A percentile compares a stretch with the other conserved stretches of the same genome.
Evolutionary conservation across 2,329 filamentous ascomycete genomes (phyloP).

Genomic region (Drechmeria coniospora): DNA sequence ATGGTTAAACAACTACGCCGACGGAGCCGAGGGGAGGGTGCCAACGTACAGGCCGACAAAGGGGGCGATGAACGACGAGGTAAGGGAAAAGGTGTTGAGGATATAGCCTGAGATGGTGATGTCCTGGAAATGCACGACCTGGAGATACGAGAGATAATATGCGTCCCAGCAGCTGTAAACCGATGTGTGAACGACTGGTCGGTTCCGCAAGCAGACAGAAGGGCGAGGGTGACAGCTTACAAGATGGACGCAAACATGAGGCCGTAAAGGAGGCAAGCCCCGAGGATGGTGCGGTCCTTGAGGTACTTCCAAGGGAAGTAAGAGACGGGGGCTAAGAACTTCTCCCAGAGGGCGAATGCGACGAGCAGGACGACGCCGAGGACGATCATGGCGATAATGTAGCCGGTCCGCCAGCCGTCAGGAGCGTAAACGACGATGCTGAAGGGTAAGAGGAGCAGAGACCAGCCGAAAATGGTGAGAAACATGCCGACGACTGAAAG

Average conservation of each 20-base stretch:
- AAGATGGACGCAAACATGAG: constrained; percentile 27
- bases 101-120: constrained; percentile 26
- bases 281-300: constrained; percentile 31
- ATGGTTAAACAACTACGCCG: neutral
- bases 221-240: constrained; percentile 9
- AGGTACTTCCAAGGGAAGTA: constrained; percentile 41
- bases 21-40: neutral
- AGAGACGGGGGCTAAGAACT: constrained; percentile 36
- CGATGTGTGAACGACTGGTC: neutral
- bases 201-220: too few species aligned
- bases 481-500: constrained; percentile 29
- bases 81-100: constrained; percentile 28
- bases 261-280: constrained; percentile 24
- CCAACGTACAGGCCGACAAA: constrained; percentile 25
- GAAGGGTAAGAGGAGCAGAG: constrained; percentile 37
- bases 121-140: constrained; percentile 25
- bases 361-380: constrained; percentile 32
- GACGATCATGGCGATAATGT: constrained; percentile 32
- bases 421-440: constrained; percentile 19
- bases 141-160: constrained; percentile 35
- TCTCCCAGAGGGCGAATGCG: constrained; percentile 40
- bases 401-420: constrained; percentile 24
- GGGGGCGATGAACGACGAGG: constrained; percentile 28
- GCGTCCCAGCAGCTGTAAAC: constrained; percentile 22
- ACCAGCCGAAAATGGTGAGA: constrained; percentile 33